phyloP scores from a whole-genome alignment of 805 yeast genomes.

The Candida silvatica region DNA sequence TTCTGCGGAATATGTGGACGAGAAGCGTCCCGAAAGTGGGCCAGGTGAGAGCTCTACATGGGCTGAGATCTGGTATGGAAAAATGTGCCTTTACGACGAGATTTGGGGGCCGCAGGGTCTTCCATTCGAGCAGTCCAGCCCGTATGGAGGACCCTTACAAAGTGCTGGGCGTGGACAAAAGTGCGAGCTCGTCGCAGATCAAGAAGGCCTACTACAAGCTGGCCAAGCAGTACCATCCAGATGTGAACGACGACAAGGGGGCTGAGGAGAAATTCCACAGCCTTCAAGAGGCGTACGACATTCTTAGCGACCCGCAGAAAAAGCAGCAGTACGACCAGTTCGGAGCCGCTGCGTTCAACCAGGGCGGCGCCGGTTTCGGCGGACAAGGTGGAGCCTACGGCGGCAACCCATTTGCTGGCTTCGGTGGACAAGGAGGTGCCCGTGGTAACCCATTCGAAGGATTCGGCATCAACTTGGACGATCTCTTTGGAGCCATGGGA shows the following conservation, averaged over 20 bases:
- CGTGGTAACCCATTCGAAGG: slow-evolving; percentile 30
- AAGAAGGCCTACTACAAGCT: slow-evolving; percentile 90
- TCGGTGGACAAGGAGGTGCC: slow-evolving; percentile 24
- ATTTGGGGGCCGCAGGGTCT: too few species aligned
- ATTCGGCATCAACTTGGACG: slow-evolving; percentile 39
- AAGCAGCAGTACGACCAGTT: slow-evolving; percentile 85
- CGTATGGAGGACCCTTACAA: slow-evolving; percentile 68
- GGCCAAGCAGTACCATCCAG: slow-evolving; percentile 95
- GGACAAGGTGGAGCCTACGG: slow-evolving; percentile 27
- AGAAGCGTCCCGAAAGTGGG: too few species aligned
- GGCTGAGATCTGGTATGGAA: too few species aligned
- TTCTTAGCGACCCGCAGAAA: slow-evolving; percentile 77
- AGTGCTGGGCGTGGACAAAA: slow-evolving; percentile 65
- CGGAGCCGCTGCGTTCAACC: slow-evolving; percentile 80
- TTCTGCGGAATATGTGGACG: too few species aligned
- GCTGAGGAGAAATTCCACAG: slow-evolving; percentile 89
- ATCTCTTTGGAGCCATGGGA: slow-evolving; percentile 36
- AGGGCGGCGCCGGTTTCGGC: slow-evolving; percentile 45
- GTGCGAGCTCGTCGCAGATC: slow-evolving; percentile 74
- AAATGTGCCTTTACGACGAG: too few species aligned
- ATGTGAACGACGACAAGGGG: slow-evolving; percentile 82
- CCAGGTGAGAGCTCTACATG: too few species aligned
- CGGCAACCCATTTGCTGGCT: slow-evolving; percentile 39
- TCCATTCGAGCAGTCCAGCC: slow-evolving; percentile 32
- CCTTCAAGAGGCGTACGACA: slow-evolving; percentile 90